Percentiles rank a stretch among this genome's conserved stretches.
phyloP scores from a whole-genome alignment of 2,329 filamentous ascomycete species.

The Paracamarosporium sp. region DNA sequence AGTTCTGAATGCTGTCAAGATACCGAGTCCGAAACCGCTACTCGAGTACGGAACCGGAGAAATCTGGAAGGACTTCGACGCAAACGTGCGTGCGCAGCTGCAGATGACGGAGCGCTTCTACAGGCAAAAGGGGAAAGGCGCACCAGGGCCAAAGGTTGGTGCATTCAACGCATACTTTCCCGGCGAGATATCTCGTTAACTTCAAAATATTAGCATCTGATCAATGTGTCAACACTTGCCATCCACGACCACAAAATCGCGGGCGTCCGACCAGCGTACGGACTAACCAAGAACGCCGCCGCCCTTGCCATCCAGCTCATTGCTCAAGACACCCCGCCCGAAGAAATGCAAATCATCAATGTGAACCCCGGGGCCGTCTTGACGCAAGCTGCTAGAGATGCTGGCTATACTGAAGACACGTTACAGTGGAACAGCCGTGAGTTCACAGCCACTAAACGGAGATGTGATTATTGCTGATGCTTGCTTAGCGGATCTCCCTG shows the following conservation, averaged over 20 bases:
- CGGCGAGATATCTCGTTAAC: not conserved
- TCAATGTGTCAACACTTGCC: not conserved
- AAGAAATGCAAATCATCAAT: not conserved
- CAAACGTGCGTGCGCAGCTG: not conserved
- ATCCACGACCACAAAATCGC: not conserved
- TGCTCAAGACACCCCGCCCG: not conserved
- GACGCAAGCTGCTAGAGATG: not conserved
- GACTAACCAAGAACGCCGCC: not conserved
- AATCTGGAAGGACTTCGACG: not conserved
- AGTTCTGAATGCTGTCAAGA: constrained; percentile 1
- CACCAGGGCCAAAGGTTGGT: not conserved
- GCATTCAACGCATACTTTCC: not conserved
- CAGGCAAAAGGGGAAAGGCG: not conserved
- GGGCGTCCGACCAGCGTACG: not conserved
- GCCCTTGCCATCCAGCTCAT: constrained; percentile 1
- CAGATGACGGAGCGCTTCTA: not conserved
- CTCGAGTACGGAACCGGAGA: not conserved
- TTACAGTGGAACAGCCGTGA: not conserved
- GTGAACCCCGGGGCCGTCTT: not conserved
- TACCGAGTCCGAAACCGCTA: not conserved
- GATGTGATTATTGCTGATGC: not conserved
- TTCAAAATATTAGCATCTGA: not conserved
- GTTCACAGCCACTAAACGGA: not conserved
- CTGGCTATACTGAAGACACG: not conserved
- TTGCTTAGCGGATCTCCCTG: not conserved